Evolutionary conservation across 1,284 basidiomycete species (phyloP).

Genomic region (Malassezia vespertilionis): DNA sequence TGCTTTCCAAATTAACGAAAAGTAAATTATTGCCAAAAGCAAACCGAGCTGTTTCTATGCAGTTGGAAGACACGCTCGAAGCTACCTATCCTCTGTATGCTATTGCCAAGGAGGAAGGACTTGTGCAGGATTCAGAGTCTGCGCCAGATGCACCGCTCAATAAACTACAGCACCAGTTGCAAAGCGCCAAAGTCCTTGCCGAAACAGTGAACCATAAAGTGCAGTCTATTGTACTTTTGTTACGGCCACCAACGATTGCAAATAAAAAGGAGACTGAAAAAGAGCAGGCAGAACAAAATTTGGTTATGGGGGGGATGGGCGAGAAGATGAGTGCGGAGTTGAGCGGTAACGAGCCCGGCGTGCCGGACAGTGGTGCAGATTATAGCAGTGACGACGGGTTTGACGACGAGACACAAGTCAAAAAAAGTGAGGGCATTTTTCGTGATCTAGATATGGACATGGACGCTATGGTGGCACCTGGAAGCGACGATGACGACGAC

Average conservation of each 20-base stretch:
- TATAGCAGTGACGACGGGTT: slow-evolving; percentile 16
- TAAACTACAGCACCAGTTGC: slow-evolving; percentile 16
- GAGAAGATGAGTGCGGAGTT: too few species aligned
- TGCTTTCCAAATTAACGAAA: slow-evolving; percentile 11
- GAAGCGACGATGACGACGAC: slow-evolving; percentile 6
- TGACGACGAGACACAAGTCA: background rate
- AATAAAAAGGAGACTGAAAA: too few species aligned
- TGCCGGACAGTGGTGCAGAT: too few species aligned
- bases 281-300: too few species aligned
- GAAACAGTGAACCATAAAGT: slow-evolving; percentile 3
- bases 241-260: background rate
- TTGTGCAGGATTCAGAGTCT: background rate
- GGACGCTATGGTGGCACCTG: slow-evolving; percentile 15
- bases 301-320: too few species aligned
- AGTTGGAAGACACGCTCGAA: background rate
- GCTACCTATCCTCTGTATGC: background rate
- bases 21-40: slow-evolving; percentile 5
- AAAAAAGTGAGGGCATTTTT: background rate
- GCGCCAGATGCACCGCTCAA: background rate
- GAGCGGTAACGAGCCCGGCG: too few species aligned
- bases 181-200: slow-evolving; percentile 14
- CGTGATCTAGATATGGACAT: slow-evolving; percentile 2
- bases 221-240: background rate
- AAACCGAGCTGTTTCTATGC: background rate
- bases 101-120: background rate